Evolutionary conservation across 2,329 filamentous ascomycete species (phyloP).

Genomic region (Fusarium continuum): DNA sequence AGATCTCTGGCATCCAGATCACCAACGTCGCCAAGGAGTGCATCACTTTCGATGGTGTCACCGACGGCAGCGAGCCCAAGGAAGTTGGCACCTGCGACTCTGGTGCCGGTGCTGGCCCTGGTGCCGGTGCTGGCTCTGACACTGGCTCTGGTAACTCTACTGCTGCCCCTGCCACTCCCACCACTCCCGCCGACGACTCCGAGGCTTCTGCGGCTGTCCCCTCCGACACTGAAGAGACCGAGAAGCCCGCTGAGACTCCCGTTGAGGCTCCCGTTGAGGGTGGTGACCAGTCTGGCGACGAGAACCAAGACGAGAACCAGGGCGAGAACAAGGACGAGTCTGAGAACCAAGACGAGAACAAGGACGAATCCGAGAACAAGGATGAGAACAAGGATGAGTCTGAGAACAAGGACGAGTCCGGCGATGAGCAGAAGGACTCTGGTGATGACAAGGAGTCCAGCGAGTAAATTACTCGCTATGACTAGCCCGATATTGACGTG

Average conservation of each 20-base stretch:
- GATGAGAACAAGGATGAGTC: not conserved
- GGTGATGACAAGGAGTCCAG: not conserved
- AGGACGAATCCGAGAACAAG: not conserved
- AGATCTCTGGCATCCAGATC: conserved; percentile 35
- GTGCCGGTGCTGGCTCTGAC: not conserved
- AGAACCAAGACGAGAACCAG: not conserved
- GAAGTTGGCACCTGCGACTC: conserved; percentile 37
- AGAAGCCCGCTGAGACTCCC: conserved; percentile 2
- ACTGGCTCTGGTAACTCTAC: conserved; percentile 5
- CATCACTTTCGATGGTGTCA: conserved; percentile 38
- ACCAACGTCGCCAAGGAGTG: conserved; percentile 36
- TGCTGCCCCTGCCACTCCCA: conserved; percentile 16
- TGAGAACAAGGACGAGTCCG: not conserved
- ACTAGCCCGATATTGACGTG: not conserved
- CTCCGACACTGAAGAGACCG: not conserved
- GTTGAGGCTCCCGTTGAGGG: conserved; percentile 1
- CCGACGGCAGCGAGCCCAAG: conserved; percentile 40
- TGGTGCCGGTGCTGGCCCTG: not conserved
- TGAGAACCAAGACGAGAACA: not conserved
- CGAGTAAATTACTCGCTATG: not conserved
- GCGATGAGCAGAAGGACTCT: not conserved
- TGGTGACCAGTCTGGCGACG: not conserved
- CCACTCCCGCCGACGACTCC: not conserved
- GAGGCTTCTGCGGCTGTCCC: not conserved
- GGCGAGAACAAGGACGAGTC: conserved; percentile 4